These are phyloP conservation scores for Calonectria hongkongensis DNA, from an alignment of 2,329 filamentous ascomycete genomes.

Conservation along the genomic window DNA sequence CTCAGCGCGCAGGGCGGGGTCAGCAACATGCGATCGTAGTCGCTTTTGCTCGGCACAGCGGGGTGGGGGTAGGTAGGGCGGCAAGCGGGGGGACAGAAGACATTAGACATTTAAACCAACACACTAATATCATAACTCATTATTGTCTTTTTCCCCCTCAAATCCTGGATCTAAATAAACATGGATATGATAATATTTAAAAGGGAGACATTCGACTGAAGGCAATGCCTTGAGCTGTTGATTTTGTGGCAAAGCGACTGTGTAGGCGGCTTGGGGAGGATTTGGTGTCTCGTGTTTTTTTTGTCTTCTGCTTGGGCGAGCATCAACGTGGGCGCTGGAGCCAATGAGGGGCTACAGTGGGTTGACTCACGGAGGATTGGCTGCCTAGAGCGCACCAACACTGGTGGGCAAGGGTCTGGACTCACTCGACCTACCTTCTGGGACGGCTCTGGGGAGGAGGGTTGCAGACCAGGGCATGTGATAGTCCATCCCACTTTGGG, in stretches of 20 bases:
- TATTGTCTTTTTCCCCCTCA: no score
- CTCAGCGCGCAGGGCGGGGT: conserved; percentile 21
- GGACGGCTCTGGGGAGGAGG: not conserved
- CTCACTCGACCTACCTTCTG: conserved; percentile 10
- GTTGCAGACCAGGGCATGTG: conserved; percentile 22
- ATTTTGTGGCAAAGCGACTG: no score
- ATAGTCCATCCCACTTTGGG: conserved; percentile 17
- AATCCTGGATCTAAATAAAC: no score
- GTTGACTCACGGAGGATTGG: conserved; percentile 18
- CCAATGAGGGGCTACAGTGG: conserved; percentile 5
- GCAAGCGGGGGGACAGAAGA: not conserved
- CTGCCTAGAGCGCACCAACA: conserved; percentile 1
- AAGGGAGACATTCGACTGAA: no score
- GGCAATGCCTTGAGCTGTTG: no score
- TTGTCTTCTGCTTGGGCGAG: not conserved
- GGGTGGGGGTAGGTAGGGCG: conserved; percentile 5
- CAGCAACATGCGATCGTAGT: conserved; percentile 15
- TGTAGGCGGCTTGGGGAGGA: no score
- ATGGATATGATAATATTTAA: no score
- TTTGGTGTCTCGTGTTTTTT: no score
- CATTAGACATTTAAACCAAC: no score
- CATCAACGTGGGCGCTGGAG: conserved; percentile 11
- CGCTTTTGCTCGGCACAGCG: conserved; percentile 14
- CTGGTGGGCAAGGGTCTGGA: conserved; percentile 26
- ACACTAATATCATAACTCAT: no score